Evolutionary conservation across 73 alveolate species (phyloP).

Genomic region (Breviolum minutum): DNA sequence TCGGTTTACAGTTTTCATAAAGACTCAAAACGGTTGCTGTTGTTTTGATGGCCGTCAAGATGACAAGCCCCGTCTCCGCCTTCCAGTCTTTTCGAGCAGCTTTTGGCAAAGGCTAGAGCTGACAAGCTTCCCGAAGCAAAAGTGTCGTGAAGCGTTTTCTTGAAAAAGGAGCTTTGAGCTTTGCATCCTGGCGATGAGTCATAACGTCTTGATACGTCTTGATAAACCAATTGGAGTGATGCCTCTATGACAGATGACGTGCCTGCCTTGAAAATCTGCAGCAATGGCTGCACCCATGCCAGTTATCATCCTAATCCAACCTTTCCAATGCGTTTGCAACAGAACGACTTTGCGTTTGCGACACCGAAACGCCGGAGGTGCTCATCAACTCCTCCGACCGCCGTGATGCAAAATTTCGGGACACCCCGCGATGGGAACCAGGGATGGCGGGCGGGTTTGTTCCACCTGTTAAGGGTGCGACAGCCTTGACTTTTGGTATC

Average conservation of each 20-base stretch:
- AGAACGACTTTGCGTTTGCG: not conserved
- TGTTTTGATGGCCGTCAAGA: too few relatives aligned
- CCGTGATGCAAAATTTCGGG: slow-evolving; percentile 76
- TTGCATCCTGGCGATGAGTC: too few relatives aligned
- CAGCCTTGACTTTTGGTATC: too few relatives aligned
- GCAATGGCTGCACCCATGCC: not conserved
- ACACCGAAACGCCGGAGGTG: slow-evolving; percentile 29
- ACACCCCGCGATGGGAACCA: not conserved
- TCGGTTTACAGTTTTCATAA: too few relatives aligned
- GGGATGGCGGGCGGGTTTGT: not conserved
- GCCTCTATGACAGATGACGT: not conserved
- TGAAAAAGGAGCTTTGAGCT: not conserved
- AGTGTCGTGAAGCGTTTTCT: not conserved
- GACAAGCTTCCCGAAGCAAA: not conserved
- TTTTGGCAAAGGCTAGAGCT: not conserved
- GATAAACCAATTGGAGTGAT: too few relatives aligned
- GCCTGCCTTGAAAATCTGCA: not conserved
- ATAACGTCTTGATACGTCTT: too few relatives aligned
- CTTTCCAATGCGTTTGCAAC: not conserved
- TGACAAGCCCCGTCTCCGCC: too few relatives aligned
- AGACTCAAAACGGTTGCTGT: too few relatives aligned
- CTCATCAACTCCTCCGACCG: slow-evolving; percentile 57
- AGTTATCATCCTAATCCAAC: not conserved
- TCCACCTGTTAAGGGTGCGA: too few relatives aligned
- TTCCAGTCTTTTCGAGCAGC: not conserved